Conservation (phyloP, 2,329 filamentous ascomycete genomes). For the Arthroderma uncinatum region DNA sequence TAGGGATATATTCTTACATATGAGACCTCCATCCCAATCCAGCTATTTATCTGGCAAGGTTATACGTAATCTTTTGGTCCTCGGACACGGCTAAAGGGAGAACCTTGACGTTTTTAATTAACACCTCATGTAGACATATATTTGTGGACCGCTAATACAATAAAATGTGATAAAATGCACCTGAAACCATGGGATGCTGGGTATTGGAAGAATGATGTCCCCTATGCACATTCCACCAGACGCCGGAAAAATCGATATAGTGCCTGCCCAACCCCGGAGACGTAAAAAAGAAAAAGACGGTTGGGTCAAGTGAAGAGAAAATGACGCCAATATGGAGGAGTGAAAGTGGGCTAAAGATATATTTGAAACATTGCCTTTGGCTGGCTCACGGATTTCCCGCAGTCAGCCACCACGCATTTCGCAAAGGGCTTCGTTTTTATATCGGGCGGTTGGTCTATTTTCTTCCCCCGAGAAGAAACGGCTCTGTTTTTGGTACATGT, state of each 20-base stretch:
- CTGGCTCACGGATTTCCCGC: slow-evolving; percentile 30
- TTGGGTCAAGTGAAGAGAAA: not conserved
- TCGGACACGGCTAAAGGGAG: not conserved
- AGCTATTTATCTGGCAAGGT: not conserved
- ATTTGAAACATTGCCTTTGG: slow-evolving; percentile 37
- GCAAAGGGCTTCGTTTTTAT: slow-evolving; percentile 31
- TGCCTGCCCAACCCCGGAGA: not conserved
- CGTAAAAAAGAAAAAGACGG: slow-evolving; percentile 8
- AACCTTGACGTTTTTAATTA: not conserved
- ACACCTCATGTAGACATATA: not conserved
- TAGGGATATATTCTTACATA: not conserved
- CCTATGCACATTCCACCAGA: not conserved
- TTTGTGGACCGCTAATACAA: not conserved
- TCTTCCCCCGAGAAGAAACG: slow-evolving; percentile 25
- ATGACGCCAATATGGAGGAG: slow-evolving; percentile 17
- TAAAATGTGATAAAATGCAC: not conserved
- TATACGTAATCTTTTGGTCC: not conserved
- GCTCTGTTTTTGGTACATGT: slow-evolving; percentile 35
- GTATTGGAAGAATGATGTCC: not conserved
- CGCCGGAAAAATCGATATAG: not conserved
- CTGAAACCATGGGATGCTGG: not conserved
- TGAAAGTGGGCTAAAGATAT: slow-evolving; percentile 30
- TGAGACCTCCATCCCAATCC: not conserved
- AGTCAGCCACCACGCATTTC: slow-evolving; percentile 35
- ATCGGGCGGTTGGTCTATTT: slow-evolving; percentile 16